phyloP scores from a whole-genome alignment of 306 rosid genomes.

The Citrullus amarus region DNA sequence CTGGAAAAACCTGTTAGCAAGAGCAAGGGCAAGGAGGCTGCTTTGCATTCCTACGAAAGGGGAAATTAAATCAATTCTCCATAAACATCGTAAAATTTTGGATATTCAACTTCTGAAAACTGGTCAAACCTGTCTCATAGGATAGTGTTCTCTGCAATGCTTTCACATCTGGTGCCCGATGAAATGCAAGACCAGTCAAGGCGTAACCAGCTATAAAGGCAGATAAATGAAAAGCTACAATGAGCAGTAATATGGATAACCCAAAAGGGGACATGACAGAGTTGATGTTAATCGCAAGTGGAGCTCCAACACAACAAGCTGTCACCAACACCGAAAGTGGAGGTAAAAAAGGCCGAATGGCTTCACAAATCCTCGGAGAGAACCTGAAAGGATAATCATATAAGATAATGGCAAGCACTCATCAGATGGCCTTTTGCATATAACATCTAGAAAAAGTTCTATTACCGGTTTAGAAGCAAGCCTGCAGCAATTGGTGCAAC shows the following conservation, averaged over 20 bases:
- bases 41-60: constrained; percentile 84
- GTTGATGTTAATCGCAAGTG: constrained; percentile 75
- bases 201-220: constrained; percentile 68
- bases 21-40: constrained; percentile 95
- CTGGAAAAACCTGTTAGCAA: constrained; percentile 76
- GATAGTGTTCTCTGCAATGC: constrained; percentile 83
- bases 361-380: constrained; percentile 54
- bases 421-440: constrained; percentile 7
- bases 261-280: constrained; percentile 73
- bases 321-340: constrained; percentile 75
- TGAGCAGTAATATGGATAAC: constrained; percentile 39
- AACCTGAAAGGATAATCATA: constrained; percentile 38
- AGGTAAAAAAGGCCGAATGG: constrained; percentile 73
- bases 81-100: background rate
- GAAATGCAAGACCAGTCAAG: constrained; percentile 56
- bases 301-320: constrained; percentile 91
- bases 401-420: constrained; percentile 7
- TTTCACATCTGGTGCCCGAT: constrained; percentile 41
- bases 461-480: constrained; percentile 74
- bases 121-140: constrained; percentile 66
- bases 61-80: background rate
- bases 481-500: constrained; percentile 73
- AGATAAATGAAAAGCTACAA: constrained; percentile 57
- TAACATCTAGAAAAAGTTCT: background rate
- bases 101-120: constrained; percentile 1